phyloP scores from a whole-genome alignment of 2,329 filamentous ascomycete species.

The Diaporthe helianthi region DNA sequence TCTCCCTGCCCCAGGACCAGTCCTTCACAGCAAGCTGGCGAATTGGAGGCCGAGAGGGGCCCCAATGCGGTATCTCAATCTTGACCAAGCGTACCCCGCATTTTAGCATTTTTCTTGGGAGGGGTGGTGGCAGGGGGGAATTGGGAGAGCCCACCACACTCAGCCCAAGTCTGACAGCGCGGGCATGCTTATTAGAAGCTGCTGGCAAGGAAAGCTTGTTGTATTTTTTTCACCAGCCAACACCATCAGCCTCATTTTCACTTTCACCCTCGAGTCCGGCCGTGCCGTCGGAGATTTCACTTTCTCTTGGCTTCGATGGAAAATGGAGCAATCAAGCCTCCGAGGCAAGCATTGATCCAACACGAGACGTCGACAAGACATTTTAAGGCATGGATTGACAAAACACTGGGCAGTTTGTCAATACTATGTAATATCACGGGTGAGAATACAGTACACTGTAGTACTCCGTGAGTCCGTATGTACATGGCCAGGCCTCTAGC shows the following conservation, averaged over 20 bases:
- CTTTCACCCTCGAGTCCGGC: background rate
- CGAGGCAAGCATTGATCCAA: background rate
- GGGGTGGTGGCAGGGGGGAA: slow-evolving; percentile 20
- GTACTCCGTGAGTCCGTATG: too few relatives aligned
- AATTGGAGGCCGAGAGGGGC: background rate
- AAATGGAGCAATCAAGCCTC: background rate
- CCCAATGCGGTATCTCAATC: slow-evolving; percentile 19
- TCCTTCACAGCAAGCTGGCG: background rate
- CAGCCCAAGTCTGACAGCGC: background rate
- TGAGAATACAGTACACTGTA: too few relatives aligned
- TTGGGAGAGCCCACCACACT: background rate
- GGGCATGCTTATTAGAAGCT: background rate
- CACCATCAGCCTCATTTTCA: background rate
- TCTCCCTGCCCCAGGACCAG: background rate
- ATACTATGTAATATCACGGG: too few relatives aligned
- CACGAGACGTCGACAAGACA: background rate
- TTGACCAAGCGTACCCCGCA: slow-evolving; percentile 5
- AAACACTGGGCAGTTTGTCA: too few relatives aligned
- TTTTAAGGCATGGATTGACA: too few relatives aligned
- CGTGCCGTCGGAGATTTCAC: background rate
- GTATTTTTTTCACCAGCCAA: background rate
- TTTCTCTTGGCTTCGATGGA: background rate
- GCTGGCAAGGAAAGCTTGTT: background rate
- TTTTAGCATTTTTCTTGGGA: slow-evolving; percentile 14
- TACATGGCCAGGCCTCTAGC: background rate